A percentile compares a stretch with the other conserved stretches of the same genome.
These are phyloP conservation scores for Solanum ahanhuiri DNA, from an alignment of 257 asterid species.

Conservation along the genomic window DNA sequence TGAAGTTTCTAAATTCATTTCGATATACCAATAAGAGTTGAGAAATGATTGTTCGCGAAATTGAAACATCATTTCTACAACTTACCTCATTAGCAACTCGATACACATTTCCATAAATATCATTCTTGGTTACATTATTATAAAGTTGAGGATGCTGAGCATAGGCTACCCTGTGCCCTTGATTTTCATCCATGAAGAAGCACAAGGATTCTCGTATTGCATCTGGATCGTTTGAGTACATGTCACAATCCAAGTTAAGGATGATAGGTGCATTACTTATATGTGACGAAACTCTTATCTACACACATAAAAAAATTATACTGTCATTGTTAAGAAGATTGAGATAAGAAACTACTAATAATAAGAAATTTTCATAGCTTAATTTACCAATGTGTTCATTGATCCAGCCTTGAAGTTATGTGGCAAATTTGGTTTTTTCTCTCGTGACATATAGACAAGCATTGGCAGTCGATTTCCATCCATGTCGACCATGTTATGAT, in stretches of 20 bases:
- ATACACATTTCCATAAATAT: conserved; percentile 28
- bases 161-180: conserved; percentile 35
- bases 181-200: conserved; percentile 58
- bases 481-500: conserved; percentile 16
- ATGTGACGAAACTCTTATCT: conserved; percentile 65
- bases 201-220: conserved; percentile 51
- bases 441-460: conserved; percentile 45
- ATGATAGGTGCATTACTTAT: conserved; percentile 74
- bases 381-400: conserved; percentile 46
- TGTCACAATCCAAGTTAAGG: conserved; percentile 81
- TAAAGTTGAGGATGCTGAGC: conserved; percentile 56
- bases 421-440: conserved; percentile 32
- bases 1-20: neutral
- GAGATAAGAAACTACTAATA: neutral
- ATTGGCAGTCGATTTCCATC: conserved; percentile 36
- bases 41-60: too few relatives aligned
- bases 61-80: neutral
- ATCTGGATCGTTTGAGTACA: conserved; percentile 72
- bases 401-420: conserved; percentile 68
- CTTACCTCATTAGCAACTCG: conserved; percentile 23
- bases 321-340: neutral
- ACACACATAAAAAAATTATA: neutral
- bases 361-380: neutral
- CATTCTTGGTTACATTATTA: conserved; percentile 37
- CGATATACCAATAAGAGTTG: too few relatives aligned